Base-by-base conservation (phyloP, 2,329 filamentous ascomycete species). In the Cladosporium sphaerospermum region DNA sequence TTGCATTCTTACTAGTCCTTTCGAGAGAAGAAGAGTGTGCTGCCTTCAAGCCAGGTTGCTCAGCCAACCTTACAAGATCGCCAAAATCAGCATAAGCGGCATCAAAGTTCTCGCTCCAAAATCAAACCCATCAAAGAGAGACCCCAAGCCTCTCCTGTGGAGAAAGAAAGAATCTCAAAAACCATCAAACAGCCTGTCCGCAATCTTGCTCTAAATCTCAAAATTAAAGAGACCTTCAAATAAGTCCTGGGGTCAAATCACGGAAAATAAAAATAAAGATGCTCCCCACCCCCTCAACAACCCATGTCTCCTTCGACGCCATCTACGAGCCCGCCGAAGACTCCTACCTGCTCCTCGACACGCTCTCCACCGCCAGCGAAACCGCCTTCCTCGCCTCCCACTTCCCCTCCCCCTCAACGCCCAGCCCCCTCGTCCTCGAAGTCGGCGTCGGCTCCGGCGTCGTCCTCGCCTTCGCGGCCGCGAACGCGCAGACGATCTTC, bases 321-420 rank as follows among this genome's bases (percentile, higher is more conserved):
- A 85, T 97, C 61, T 99, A 99, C 73, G 91, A 96, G 67, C 93
- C 93, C 34, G 86, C 92, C 9, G 93, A 99, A 72, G 93, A 99
- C 74, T 96, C 91, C 4, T 99, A 89, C 67, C 81, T 99, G 42
- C 80, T 99, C 45, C 82, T 99, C 31, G 92, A 99, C 73, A 95
- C 91, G 0, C 79, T 99, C 42, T 92, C 91, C 0, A 86, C 84
- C 1, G 55, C 75, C 0, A 68, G 79, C 2, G 89, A 96, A 71
- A 81, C 76, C 3, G 61, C 73, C 19, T 96, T 89, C 69, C 81
- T 96, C 16, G 75, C 76, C 14, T 54, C 71, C 4, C 81, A 80
- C 41, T 95, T 96, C 66, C 51, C 52, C 19, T 36, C 57, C 9
- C 52, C 53, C 9, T 32, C 50, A 36, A 51, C 59, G 16, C 57